A percentile compares a stretch with the other conserved stretches of the same genome.
Evolutionary conservation across 306 rosid genomes (phyloP).

Genomic region (Dalbergia cultrata): DNA sequence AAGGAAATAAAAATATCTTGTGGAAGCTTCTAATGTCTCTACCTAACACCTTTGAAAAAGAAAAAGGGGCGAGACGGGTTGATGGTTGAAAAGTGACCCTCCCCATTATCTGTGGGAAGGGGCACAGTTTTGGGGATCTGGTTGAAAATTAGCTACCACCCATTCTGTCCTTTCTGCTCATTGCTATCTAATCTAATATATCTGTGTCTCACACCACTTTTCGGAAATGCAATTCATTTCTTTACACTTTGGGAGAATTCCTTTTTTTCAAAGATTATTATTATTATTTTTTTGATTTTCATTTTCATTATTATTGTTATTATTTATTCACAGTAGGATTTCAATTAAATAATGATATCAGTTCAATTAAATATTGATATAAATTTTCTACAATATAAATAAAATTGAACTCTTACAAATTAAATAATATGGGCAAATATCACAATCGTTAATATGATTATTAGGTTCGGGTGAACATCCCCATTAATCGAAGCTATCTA

Average conservation of each 20-base stretch:
- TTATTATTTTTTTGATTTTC: background rate
- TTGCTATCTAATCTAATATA: conserved; percentile 13
- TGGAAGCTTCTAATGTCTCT: conserved; percentile 63
- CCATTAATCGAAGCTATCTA: conserved; percentile 37
- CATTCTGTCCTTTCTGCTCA: conserved; percentile 51
- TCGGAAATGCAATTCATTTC: background rate
- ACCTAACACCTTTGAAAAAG: conserved; percentile 65
- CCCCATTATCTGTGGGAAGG: conserved; percentile 51
- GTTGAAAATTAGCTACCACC: conserved; percentile 49
- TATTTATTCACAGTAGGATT: too few relatives aligned
- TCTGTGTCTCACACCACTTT: conserved; percentile 39
- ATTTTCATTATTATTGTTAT: too few relatives aligned
- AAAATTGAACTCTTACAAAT: too few relatives aligned
- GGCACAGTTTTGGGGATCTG: conserved; percentile 49
- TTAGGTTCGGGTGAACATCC: conserved; percentile 47
- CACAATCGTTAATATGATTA: background rate
- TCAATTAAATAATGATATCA: too few relatives aligned
- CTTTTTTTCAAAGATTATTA: background rate
- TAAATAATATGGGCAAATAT: background rate
- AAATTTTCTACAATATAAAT: too few relatives aligned
- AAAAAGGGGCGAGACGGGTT: conserved; percentile 7
- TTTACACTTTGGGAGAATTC: background rate
- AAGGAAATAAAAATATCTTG: conserved; percentile 36
- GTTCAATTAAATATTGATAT: too few relatives aligned
- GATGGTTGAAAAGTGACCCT: conserved; percentile 59